Evolutionary conservation across 2,329 filamentous ascomycete genomes (phyloP), one percentile per base, ranked within the genome.

Genomic region (Raffaelea arxii): DNA sequence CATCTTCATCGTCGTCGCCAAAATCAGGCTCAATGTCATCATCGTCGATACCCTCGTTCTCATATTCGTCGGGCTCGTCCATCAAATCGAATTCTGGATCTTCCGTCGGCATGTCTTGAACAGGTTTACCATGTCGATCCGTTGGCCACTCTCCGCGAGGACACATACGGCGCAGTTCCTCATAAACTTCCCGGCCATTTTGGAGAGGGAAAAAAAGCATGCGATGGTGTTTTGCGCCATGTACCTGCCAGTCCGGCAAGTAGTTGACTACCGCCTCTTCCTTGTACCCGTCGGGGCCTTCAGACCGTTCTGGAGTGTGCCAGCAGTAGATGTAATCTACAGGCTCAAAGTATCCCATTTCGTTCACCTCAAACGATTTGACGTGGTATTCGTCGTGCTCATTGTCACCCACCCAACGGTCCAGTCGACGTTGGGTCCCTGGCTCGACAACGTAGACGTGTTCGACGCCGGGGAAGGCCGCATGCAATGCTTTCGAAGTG

Each of bases 361-460:
- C 38, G 18, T 25, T 24, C 16, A 21, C 10, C 19, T 49, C 43
- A 37, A 36, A 46, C 1, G 22, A 43, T 14, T 23, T 18, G n/a
- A 47, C 22, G n/a, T 38, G 44, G 25, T 41, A 47, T 16, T 38
- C 10, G 4, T 51, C 25, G 36, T 30, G 43, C 21, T 41, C 14
- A 18, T 36, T 12, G n/a, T 45, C 12, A 10, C 37, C 50, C 21
- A 48, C 38, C 48, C 49, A 50, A 18, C 30, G 23, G 36, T 53
- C 46, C 5, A 25, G 7, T 3, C 24, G 22, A 6, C 48, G 47
- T 27, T 37, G 14, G 2, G 43, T 23, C 14, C 48, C 51, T 5
- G 12, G 30, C 40, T 53, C 51, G 4, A 32, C 27, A 19, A 52
- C 51, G 25, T 53, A 53, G 2, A 53, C 9, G 19, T 49, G 49